These are phyloP conservation scores for Globisporangium yorkense DNA, from an alignment of 352 stramenopile genomes.

Conservation along the genomic window DNA sequence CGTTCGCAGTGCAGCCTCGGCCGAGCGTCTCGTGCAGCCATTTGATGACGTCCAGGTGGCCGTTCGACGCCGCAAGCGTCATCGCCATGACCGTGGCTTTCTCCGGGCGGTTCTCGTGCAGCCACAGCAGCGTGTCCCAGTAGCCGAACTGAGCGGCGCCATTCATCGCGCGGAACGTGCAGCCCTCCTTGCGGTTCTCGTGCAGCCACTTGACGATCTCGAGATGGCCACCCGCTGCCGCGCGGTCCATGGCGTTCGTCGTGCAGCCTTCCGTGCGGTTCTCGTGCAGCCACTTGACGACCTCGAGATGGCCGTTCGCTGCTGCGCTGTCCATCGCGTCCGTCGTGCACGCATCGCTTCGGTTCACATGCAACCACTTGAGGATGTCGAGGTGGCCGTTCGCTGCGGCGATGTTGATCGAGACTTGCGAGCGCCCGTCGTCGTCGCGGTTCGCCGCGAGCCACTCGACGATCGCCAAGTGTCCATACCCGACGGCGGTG, in stretches of 20 bases:
- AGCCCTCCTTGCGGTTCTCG: conserved; percentile 6
- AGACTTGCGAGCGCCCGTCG: not conserved
- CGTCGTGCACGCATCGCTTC: not conserved
- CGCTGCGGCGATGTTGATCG: not conserved
- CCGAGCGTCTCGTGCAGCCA: not conserved
- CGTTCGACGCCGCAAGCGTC: not conserved
- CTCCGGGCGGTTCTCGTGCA: conserved; percentile 1
- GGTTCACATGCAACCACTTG: conserved; percentile 10
- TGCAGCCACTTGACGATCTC: conserved; percentile 8
- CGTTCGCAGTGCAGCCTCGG: not conserved
- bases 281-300: conserved; percentile 2
- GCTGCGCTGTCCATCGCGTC: conserved; percentile 11
- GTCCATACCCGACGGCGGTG: not conserved
- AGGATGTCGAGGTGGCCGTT: conserved; percentile 11
- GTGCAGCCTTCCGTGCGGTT: not conserved
- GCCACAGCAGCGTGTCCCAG: not conserved
- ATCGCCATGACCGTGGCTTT: not conserved
- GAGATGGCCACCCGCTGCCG: not conserved
- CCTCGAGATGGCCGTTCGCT: not conserved
- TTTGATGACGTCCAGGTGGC: conserved; percentile 3
- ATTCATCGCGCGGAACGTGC: conserved; percentile 13
- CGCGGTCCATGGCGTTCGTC: not conserved
- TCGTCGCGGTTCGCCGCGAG: not conserved
- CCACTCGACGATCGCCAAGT: conserved; percentile 1
- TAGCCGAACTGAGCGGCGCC: not conserved